Evolutionary conservation across 192 early-diverging fungal genomes (phyloP).

Genomic region (Coemansia sp.): DNA sequence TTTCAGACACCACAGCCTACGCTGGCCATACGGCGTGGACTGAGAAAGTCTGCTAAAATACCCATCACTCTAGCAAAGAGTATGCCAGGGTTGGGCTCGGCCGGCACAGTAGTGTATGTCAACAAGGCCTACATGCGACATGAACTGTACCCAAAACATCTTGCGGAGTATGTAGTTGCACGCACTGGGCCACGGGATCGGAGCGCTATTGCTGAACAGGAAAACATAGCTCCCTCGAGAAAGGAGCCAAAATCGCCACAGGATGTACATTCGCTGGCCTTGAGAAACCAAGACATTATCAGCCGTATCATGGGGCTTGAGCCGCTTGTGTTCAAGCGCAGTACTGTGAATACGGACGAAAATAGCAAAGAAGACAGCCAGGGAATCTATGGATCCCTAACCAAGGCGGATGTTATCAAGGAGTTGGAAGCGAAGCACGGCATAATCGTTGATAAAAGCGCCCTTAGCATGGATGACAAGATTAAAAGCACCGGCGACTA

Average conservation of each 20-base stretch:
- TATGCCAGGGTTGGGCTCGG: conserved; percentile 37
- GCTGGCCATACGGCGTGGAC: conserved; percentile 30
- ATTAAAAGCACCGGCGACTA: conserved; percentile 52
- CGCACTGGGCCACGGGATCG: conserved; percentile 44
- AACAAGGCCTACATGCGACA: conserved; percentile 49
- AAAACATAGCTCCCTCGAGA: not conserved
- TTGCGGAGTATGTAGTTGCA: conserved; percentile 44
- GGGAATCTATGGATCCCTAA: conserved; percentile 47
- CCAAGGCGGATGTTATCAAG: conserved; percentile 43
- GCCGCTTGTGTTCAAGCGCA: conserved; percentile 49
- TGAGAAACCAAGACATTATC: conserved; percentile 45
- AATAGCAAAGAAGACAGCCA: conserved; percentile 11
- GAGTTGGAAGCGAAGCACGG: conserved; percentile 33
- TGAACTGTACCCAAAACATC: conserved; percentile 50
- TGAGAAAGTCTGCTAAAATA: conserved; percentile 42
- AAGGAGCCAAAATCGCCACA: conserved; percentile 11
- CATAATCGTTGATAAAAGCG: conserved; percentile 38
- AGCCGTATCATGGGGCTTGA: conserved; percentile 20
- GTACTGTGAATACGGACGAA: conserved; percentile 14
- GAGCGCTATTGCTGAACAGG: conserved; percentile 6
- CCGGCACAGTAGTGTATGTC: conserved; percentile 39
- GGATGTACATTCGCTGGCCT: conserved; percentile 32
- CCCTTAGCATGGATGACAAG: conserved; percentile 51
- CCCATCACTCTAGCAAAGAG: conserved; percentile 41
- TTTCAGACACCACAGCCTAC: conserved; percentile 14